Evolutionary conservation across 1,284 basidiomycete genomes (phyloP).

Genomic region (Ganoderma leucocontextum): DNA sequence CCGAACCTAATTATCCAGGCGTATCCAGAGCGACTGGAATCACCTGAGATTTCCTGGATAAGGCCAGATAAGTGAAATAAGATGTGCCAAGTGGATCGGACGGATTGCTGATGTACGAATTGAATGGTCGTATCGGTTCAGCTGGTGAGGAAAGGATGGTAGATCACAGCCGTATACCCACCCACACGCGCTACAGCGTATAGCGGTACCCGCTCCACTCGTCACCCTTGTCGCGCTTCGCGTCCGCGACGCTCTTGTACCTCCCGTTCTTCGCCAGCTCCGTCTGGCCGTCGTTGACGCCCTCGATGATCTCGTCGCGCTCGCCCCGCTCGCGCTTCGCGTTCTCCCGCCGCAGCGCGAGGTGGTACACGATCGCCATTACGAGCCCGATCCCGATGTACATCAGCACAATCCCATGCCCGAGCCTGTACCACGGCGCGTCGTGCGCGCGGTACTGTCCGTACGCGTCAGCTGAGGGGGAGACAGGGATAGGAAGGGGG

Average conservation of each 20-base stretch:
- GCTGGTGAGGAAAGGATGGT: too few relatives aligned
- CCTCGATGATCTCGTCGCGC: conserved; percentile 54
- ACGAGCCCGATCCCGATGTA: conserved; percentile 58
- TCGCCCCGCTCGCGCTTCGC: conserved; percentile 53
- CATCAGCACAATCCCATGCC: conserved; percentile 58
- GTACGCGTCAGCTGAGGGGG: neutral
- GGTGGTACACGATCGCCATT: conserved; percentile 47
- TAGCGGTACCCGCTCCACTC: conserved; percentile 50
- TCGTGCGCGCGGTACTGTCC: conserved; percentile 34
- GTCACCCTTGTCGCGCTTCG: conserved; percentile 49
- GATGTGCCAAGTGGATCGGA: too few relatives aligned
- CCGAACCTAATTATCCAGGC: too few relatives aligned
- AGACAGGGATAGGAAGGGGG: neutral
- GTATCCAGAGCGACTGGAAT: too few relatives aligned
- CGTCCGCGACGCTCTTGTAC: conserved; percentile 45
- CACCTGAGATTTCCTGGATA: too few relatives aligned
- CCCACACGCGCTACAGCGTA: conserved; percentile 36
- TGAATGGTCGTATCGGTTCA: too few relatives aligned
- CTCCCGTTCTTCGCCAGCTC: conserved; percentile 43
- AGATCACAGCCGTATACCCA: too few relatives aligned
- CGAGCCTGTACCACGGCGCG: conserved; percentile 57
- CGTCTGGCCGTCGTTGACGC: conserved; percentile 40
- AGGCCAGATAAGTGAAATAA: too few relatives aligned
- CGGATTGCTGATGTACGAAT: too few relatives aligned
- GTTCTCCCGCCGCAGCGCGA: conserved; percentile 52